Evolutionary conservation across 805 yeast genomes (phyloP), one percentile per base, ranked within the genome.

Genomic region (Myxozyma vanderwaltii): DNA sequence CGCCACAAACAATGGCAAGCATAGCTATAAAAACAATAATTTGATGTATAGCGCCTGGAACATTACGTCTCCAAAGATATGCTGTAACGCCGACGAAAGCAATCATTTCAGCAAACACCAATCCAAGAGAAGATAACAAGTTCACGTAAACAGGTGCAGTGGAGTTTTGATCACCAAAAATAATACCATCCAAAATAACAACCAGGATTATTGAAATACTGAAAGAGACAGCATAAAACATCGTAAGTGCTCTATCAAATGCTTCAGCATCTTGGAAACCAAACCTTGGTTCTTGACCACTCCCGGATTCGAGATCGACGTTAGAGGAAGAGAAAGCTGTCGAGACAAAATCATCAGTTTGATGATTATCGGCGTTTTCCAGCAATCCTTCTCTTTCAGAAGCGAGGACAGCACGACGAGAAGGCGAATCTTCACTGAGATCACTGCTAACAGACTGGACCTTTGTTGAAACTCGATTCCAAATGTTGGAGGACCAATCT

Each of bases 1-100:
- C 78, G 35, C 79, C 66, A 21, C 76, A 66, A 4, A 80, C 75
- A 15, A 77, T 74, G 2, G 75, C 47, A 31, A 77, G 56, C 57
- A 81, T 75, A 1, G 76, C 71, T 2, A 72, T 49, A 75, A 82
- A 80, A 19, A 81, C 80, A 10, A 75, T 61, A 0, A 74, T 65
- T 33, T 76, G 77, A 61, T 81, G 83, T 73, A 77, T 71, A 61
- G 75, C 54, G 2, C 77, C 76, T 1, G 80, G 77, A 10, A 68
- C 54, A 12, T 58, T 12, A 19, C 74, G 69, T 17, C 84, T 73
- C 59, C 78, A 70, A 70, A 79, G 68, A 47, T 77, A 71, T n/a
- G 82, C 69, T 33, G 80, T 77, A 47, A 80, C 70, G 2, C 82
- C 76, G n/a, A 76, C 70, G 7, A 77, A 74, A 17, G 79, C 71